phyloP scores from a whole-genome alignment of 2,329 filamentous ascomycete genomes.

The Phaeosphaeriaceae sp. region DNA sequence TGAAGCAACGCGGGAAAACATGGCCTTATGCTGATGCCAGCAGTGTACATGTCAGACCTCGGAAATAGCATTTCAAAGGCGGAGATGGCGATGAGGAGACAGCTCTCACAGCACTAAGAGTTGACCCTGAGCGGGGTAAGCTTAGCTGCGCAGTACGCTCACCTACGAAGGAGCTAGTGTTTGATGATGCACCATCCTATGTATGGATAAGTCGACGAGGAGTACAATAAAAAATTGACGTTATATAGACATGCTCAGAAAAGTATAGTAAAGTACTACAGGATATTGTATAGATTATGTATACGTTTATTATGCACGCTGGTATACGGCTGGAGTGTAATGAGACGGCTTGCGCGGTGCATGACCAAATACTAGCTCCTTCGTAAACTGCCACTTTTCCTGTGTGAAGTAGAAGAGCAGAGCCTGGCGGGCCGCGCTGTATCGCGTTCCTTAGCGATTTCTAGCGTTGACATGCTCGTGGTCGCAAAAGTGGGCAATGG shows the following conservation, averaged over 20 bases:
- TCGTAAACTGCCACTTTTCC: no score
- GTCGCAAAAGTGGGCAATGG: background rate
- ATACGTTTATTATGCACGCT: no score
- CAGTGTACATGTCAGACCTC: conserved; percentile 12
- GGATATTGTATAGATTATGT: no score
- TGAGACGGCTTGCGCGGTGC: no score
- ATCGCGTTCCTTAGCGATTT: background rate
- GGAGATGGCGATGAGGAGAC: conserved; percentile 10
- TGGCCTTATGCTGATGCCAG: conserved; percentile 1
- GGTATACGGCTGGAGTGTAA: no score
- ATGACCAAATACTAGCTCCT: no score
- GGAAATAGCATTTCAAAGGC: conserved; percentile 15
- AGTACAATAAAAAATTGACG: no score
- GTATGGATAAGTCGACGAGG: no score
- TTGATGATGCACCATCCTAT: no score
- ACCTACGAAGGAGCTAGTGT: background rate
- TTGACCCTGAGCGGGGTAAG: background rate
- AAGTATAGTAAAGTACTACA: no score
- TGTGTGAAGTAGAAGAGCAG: background rate
- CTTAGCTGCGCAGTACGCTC: background rate
- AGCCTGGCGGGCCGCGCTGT: background rate
- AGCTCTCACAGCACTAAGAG: background rate
- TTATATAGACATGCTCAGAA: no score
- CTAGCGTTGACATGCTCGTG: background rate
- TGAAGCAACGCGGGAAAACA: background rate